phyloP scores from a whole-genome alignment of 441 rosid species.

The Gossypium gossypioides region DNA sequence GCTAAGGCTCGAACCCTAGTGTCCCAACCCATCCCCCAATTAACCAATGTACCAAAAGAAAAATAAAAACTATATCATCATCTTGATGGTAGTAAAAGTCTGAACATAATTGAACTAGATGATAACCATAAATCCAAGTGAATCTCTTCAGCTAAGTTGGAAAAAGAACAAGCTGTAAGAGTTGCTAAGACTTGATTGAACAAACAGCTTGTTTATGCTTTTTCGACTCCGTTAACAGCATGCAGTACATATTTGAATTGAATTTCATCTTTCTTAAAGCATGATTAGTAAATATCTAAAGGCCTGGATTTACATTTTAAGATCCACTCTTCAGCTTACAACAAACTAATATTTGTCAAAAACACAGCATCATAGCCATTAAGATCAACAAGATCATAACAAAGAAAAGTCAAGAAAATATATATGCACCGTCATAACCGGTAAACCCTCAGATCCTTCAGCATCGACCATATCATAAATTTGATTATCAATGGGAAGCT shows the following conservation, averaged over 20 bases:
- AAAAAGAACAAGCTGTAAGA: not conserved
- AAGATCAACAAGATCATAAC: not conserved
- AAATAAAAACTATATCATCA: not conserved
- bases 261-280: not conserved
- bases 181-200: not conserved
- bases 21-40: not conserved
- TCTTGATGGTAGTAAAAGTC: not conserved
- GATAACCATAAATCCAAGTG: constrained; percentile 1
- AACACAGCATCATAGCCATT: not conserved
- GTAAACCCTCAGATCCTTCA: constrained; percentile 64
- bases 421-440: constrained; percentile 56
- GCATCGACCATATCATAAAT: constrained; percentile 81
- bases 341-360: not conserved
- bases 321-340: not conserved
- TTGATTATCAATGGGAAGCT: constrained; percentile 83
- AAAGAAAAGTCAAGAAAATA: constrained; percentile 11
- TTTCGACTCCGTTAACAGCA: not conserved
- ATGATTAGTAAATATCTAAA: not conserved
- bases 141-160: not conserved
- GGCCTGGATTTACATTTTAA: not conserved
- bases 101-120: not conserved
- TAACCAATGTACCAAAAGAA: too few relatives aligned
- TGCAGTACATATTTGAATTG: not conserved
- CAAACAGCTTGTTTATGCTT: not conserved
- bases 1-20: not conserved